Evolutionary conservation across 1,284 basidiomycete genomes (phyloP).

Genomic region (Malassezia slooffiae): DNA sequence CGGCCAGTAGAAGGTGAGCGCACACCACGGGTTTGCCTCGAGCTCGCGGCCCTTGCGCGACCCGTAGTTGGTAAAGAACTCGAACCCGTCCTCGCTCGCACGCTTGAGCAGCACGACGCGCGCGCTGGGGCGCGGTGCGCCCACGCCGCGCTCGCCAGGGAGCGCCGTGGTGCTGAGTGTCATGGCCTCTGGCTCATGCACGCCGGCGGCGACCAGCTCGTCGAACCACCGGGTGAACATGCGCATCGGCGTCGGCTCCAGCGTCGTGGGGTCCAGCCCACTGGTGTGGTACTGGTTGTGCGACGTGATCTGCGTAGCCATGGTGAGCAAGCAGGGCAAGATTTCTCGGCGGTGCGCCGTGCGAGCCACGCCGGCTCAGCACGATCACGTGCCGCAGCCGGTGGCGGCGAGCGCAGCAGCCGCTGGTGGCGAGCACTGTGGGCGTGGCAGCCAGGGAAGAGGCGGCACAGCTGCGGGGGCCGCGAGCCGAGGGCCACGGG

Average conservation of each 20-base stretch:
- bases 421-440: no score
- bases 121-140: conserved; percentile 56
- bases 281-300: conserved; percentile 39
- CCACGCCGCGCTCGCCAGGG: conserved; percentile 2
- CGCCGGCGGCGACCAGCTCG: conserved; percentile 24
- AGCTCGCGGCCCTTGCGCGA: conserved; percentile 83
- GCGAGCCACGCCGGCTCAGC: no score
- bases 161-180: conserved; percentile 31
- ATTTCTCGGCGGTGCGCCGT: no score
- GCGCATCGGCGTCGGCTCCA: conserved; percentile 27
- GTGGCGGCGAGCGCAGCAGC: no score
- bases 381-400: no score
- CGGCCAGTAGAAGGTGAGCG: conserved; percentile 82
- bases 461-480: no score
- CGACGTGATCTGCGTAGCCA: conserved; percentile 24
- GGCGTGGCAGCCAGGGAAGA: no score
- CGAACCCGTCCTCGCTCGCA: conserved; percentile 58
- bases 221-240: conserved; percentile 41
- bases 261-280: conserved; percentile 24
- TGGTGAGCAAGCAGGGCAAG: no score
- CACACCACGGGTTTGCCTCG: conserved; percentile 56
- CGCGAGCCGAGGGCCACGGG: no score
- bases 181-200: conserved; percentile 43
- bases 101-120: conserved; percentile 86
- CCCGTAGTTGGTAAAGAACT: conserved; percentile 92